Percentiles rank a stretch among this genome's conserved stretches.
phyloP scores from a whole-genome alignment of 768 basidiomycete genomes.

The Mycena leptocephala region DNA sequence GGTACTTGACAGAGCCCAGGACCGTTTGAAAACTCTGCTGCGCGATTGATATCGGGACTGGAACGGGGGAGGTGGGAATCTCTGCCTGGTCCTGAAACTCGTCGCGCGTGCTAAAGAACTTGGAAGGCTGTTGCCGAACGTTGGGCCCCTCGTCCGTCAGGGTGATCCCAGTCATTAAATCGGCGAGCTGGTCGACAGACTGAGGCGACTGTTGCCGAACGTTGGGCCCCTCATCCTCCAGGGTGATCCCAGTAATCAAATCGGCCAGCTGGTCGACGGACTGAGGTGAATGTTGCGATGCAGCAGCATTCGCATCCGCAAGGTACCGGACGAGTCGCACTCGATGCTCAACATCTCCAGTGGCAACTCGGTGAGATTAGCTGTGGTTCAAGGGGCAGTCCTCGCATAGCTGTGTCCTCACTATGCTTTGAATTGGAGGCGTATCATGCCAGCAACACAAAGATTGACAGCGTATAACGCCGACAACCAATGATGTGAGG shows the following conservation, averaged over 20 bases:
- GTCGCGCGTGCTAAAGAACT: constrained; percentile 15
- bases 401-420: too few species aligned
- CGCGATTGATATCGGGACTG: background rate
- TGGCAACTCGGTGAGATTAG: too few species aligned
- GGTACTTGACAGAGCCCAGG: background rate
- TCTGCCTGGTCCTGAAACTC: constrained; percentile 9
- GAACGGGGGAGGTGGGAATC: background rate
- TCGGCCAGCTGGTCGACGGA: constrained; percentile 4
- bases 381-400: too few species aligned
- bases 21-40: background rate
- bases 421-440: background rate
- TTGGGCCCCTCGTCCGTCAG: constrained; percentile 21
- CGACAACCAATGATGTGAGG: too few species aligned
- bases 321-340: too few species aligned
- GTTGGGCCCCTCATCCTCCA: too few species aligned
- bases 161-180: background rate
- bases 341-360: too few species aligned
- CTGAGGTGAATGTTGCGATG: background rate
- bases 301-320: too few species aligned
- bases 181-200: too few species aligned
- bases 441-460: background rate
- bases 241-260: too few species aligned
- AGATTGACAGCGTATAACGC: too few species aligned
- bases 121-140: constrained; percentile 20
- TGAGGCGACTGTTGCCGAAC: too few species aligned